Base-by-base conservation (phyloP, 768 basidiomycete genomes). In the Infundibulicybe gibba region DNA sequence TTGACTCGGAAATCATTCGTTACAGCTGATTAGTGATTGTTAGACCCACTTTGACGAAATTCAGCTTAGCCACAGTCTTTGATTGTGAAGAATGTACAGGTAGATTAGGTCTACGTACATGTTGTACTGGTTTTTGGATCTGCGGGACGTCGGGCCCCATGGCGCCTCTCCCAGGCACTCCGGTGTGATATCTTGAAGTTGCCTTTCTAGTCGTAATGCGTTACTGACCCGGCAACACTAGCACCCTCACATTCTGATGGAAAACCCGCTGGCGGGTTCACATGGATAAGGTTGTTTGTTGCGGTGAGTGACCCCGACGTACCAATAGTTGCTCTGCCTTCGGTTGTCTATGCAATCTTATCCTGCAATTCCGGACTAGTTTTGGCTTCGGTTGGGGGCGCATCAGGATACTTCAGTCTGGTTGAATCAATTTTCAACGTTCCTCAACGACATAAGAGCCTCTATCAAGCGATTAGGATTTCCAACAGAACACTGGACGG, bases 151-250 rank as follows among this genome's bases (percentile, higher is more conserved):
- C n/a, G n/a, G n/a, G n/a, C n/a, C n/a, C n/a, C n/a, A n/a, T n/a
- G n/a, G n/a, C n/a, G n/a, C n/a, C n/a, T n/a, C 30, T 61, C 55
- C 62, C n/a, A n/a, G 34, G 62, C 49, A 19, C 56, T 59, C 8
- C 57, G 52, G 48, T 64, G 62, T 0, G 62, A 64, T 10, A 64
- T 64, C 46, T 64, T 59, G 15, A 64, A 62, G 40, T 64, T 64
- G 42, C 62, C 62, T 62, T 32, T n/a, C n/a, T n/a, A n/a, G n/a
- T 10, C 21, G 37, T 11, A 19, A 38, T 5, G 33, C 30, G 20
- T 5, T 31, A 32, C 6, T 15, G 19, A 14, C 25, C 15, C 3
- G 12, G 10, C 11, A 33, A 59, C 47, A n/a, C 54, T n/a, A n/a
- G n/a, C n/a, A n/a, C n/a, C n/a, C 58, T 61, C 62, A 63, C 0